Evolutionary conservation across 129 eudicot species (phyloP).

Genomic region (Sambucus nigra): DNA sequence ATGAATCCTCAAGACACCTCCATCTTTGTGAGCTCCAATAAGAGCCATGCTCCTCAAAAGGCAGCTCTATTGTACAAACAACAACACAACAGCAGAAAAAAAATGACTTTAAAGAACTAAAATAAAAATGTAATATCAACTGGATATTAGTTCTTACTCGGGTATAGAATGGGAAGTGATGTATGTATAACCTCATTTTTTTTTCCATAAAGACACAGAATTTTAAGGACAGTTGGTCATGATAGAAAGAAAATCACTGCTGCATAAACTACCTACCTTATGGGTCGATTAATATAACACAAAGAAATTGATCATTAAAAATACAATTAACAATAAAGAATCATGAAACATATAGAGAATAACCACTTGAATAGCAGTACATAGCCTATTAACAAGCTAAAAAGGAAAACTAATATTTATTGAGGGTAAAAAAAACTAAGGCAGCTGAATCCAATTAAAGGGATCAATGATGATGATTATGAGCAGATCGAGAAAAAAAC

Average conservation of each 20-base stretch:
- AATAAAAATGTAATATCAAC: slow-evolving; percentile 13
- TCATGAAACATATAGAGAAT: slow-evolving; percentile 11
- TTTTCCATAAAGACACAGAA: slow-evolving; percentile 3
- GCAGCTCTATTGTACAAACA: slow-evolving; percentile 13
- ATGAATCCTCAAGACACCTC: slow-evolving; percentile 56
- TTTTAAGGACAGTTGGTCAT: not conserved
- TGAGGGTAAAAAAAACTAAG: not conserved
- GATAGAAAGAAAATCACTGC: not conserved
- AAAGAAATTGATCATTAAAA: slow-evolving; percentile 2
- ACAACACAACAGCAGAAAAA: slow-evolving; percentile 2
- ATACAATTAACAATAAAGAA: slow-evolving; percentile 11
- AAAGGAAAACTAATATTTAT: not conserved
- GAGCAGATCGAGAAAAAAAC: slow-evolving; percentile 17
- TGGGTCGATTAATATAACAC: slow-evolving; percentile 2
- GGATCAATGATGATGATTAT: slow-evolving; percentile 8
- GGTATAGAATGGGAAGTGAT: not conserved
- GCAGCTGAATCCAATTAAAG: slow-evolving; percentile 2
- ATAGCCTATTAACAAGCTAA: no score
- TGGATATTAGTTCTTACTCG: slow-evolving; percentile 3
- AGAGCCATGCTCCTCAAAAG: slow-evolving; percentile 46
- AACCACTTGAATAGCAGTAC: slow-evolving; percentile 10
- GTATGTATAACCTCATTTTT: not conserved
- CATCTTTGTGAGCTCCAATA: slow-evolving; percentile 38
- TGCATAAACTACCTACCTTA: not conserved
- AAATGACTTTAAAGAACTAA: slow-evolving; percentile 7